These are phyloP conservation scores for Elymus sibiricus DNA, from an alignment of 176 grass and related monocot genomes.

Conservation along the genomic window DNA sequence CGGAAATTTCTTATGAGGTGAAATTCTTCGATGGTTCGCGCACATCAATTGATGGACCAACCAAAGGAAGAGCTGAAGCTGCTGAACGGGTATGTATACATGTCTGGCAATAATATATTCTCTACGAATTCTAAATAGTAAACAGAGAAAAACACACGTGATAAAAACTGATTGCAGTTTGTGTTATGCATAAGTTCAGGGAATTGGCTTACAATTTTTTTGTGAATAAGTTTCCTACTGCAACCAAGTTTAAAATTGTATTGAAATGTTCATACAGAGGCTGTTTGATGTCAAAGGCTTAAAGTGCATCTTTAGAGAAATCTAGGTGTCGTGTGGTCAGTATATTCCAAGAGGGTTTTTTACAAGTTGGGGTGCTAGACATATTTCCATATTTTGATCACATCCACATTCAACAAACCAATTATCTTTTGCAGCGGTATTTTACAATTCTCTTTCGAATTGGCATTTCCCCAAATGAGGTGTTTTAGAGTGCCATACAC, in stretches of 20 bases:
- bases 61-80: constrained; percentile 30
- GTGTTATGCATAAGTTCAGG: not conserved
- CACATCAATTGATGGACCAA: constrained; percentile 15
- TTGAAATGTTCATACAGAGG: not conserved
- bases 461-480: not conserved
- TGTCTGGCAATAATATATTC: not conserved
- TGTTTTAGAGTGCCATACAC: not conserved
- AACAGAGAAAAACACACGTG: not conserved
- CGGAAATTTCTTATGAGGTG: constrained; percentile 30
- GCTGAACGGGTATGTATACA: constrained; percentile 31
- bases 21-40: not conserved
- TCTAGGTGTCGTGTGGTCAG: not conserved
- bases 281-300: not conserved
- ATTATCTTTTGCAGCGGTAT: not conserved
- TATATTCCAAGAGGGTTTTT: not conserved
- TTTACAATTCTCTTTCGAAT: not conserved
- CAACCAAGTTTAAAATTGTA: not conserved
- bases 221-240: not conserved
- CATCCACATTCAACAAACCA: not conserved
- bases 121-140: not conserved
- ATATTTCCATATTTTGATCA: not conserved
- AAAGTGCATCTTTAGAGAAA: not conserved
- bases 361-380: not conserved
- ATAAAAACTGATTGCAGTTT: not conserved
- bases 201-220: not conserved